Conservation (phyloP, 495 filamentous ascomycete species). For the Neurospora hispaniola region DNA sequence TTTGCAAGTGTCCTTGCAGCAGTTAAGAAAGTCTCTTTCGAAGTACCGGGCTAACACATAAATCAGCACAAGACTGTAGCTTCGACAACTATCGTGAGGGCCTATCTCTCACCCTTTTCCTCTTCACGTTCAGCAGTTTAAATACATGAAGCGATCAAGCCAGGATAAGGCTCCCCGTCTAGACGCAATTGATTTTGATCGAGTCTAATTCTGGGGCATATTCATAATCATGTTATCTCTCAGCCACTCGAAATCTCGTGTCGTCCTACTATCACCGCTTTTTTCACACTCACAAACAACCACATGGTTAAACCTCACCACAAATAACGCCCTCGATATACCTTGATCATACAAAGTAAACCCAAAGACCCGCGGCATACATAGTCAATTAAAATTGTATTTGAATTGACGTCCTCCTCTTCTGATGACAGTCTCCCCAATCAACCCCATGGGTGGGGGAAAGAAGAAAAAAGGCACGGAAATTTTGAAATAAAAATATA, state of each 20-base stretch:
- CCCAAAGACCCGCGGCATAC: not conserved
- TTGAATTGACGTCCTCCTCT: not conserved
- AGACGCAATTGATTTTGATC: not conserved
- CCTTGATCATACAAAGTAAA: not conserved
- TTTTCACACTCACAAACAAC: not conserved
- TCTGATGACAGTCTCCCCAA: not conserved
- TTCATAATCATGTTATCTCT: not conserved
- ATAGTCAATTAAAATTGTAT: not conserved
- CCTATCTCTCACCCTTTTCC: not conserved
- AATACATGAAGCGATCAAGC: not conserved
- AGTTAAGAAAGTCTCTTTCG: too few relatives aligned
- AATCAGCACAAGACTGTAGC: not conserved
- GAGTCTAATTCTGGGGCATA: not conserved
- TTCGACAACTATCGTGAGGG: not conserved
- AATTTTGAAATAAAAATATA: not conserved
- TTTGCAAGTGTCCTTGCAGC: not conserved
- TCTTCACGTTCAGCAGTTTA: not conserved
- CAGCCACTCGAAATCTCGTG: not conserved
- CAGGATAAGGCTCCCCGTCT: not conserved
- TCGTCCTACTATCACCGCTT: not conserved
- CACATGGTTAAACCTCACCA: not conserved
- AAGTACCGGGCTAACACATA: not conserved
- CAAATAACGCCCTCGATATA: not conserved
- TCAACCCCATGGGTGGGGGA: not conserved
- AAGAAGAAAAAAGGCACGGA: not conserved